Base-by-base conservation (phyloP, 2,329 filamentous ascomycete species). In the Colletotrichum spinosum region DNA sequence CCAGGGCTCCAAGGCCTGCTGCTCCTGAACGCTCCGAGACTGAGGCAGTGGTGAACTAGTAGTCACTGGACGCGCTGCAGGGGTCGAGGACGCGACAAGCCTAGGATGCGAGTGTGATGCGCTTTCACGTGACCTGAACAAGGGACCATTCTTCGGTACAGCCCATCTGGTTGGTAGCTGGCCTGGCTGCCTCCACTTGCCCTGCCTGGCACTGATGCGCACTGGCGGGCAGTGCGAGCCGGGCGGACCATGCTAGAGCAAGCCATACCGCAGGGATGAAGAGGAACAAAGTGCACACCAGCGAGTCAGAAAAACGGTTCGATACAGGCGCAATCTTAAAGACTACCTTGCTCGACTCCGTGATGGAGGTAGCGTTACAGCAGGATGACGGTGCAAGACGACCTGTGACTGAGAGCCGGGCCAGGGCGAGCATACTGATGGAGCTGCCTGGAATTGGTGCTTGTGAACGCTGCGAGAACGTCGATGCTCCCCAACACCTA, bases 31-130 rank as follows among this genome's bases (percentile, higher is more conserved):
- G 25, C 25, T 25, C 25, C 25, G 17, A 17, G 41, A 56, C 35
- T 65, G 57, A 61, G 46, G 60, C 39, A 51, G 8, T 68, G 67
- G 64, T 67, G 67, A 68, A 50, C 39, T 41, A 39, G 51, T 34
- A 35, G 45, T 64, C 44, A 67, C 53, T 68, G 59, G 67, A 60
- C 67, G 67, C 64, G 67, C 60, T 15, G 15, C 17, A 17, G 44
- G 44, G 44, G 44, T n/a, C 8, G 44, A 46, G 41, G 49, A 52
- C 49, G 33, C 49, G 49, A 17, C 15, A 17, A 48, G 12, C 6
- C 13, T n/a, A 15, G 44, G 34, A 58, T 38, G 39, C 55, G 46
- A 49, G 33, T 7, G 38, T n/a, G n/a, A 42, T 48, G 53, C 63
- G 62, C 12, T 12, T 34, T 59, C 67, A 68, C 67, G 60, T 68